Evolutionary conservation across 2,329 filamentous ascomycete genomes (phyloP).

Genomic region (Alternaria angustiovoidea): DNA sequence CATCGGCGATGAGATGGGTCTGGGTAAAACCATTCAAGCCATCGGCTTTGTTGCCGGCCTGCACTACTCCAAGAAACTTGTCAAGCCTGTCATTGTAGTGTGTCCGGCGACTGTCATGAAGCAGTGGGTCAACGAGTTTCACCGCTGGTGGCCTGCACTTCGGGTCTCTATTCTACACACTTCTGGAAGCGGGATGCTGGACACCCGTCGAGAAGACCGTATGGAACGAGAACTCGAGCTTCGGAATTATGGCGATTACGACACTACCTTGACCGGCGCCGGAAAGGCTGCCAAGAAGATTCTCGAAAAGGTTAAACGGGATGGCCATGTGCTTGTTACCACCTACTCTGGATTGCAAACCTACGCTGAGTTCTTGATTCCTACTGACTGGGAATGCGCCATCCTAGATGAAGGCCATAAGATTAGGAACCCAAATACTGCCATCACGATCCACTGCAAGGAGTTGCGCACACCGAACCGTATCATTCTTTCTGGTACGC

Average conservation of each 20-base stretch:
- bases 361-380: constrained; percentile 82
- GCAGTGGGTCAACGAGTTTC: constrained; percentile 99
- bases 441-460: constrained; percentile 94
- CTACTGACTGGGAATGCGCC: constrained; percentile 89
- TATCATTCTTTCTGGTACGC: constrained; percentile 92
- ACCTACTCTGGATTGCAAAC: constrained; percentile 97
- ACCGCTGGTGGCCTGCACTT: constrained; percentile 99
- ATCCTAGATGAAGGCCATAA: constrained; percentile 98
- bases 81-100: constrained; percentile 87
- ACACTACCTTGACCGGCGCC: constrained; percentile 59
- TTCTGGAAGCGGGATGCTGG: constrained; percentile 95
- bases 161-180: constrained; percentile 94
- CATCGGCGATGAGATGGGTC: constrained; percentile 95
- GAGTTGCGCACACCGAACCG: constrained; percentile 89
- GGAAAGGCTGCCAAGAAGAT: constrained; percentile 79
- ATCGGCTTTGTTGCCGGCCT: constrained; percentile 87
- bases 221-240: constrained; percentile 69
- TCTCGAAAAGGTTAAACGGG: constrained; percentile 78
- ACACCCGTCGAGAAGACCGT: constrained; percentile 68
- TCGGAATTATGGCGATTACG: constrained; percentile 56
- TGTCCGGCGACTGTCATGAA: constrained; percentile 93
- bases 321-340: constrained; percentile 93
- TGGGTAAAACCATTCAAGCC: constrained; percentile 90
- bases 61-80: constrained; percentile 87
- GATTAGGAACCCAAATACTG: constrained; percentile 94